Conservation (phyloP, 768 basidiomycete genomes). For the Russula dissimulans region DNA sequence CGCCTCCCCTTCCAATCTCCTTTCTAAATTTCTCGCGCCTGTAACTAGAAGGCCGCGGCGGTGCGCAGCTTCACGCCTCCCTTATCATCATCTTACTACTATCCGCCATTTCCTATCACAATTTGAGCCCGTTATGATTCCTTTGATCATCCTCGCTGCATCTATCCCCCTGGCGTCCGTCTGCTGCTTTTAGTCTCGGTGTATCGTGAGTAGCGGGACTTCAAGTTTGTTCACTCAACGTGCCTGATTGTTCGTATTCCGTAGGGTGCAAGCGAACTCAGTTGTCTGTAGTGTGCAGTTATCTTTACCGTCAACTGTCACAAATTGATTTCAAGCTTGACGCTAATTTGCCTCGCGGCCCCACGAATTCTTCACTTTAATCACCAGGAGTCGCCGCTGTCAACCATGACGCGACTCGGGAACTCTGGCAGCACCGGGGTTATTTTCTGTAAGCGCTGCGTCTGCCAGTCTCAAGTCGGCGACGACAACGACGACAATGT, state of each 20-base stretch:
- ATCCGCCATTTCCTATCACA: background rate
- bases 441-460: background rate
- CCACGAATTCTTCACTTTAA: background rate
- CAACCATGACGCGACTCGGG: background rate
- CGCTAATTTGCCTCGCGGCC: background rate
- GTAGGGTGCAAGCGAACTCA: slow-evolving; percentile 27
- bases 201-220: slow-evolving; percentile 45
- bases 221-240: background rate
- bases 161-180: slow-evolving; percentile 25
- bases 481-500: background rate
- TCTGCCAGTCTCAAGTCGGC: background rate
- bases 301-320: background rate
- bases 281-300: slow-evolving; percentile 42
- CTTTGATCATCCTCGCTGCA: slow-evolving; percentile 25
- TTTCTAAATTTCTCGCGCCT: too few relatives aligned
- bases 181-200: slow-evolving; percentile 42
- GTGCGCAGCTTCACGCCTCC: too few relatives aligned
- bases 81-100: slow-evolving; percentile 1
- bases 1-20: too few relatives aligned
- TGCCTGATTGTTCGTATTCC: background rate
- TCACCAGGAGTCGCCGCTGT: background rate
- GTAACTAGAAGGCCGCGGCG: too few relatives aligned
- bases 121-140: slow-evolving; percentile 29
- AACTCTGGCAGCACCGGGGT: background rate
- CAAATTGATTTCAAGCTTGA: background rate